Evolutionary conservation across 352 stramenopile species (phyloP), one percentile per base, ranked within the genome.

Genomic region (Phytophthora aleatoria): DNA sequence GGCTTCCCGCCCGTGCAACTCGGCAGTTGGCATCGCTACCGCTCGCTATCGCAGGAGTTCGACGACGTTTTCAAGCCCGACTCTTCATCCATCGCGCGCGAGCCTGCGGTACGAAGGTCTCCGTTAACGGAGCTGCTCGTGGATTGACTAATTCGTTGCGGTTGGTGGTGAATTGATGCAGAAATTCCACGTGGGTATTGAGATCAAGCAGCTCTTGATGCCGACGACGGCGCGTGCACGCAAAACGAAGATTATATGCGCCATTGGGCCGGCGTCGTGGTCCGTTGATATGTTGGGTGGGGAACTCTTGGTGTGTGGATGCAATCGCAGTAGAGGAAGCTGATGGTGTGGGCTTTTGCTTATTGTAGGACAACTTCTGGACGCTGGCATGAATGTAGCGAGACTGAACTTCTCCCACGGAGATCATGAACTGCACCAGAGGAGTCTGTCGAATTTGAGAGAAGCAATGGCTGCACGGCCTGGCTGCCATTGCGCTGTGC

Each of bases 321-420:
- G 27, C 41, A 45, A 35, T 59, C 35, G 54, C 9, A 24, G 24
- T 49, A 15, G 1, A 3, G 61, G 16, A 11, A 39, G 10, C 27
- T 69, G 26, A 45, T 64, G 35, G 2, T 51, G n/a, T 51, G 20
- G 15, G 6, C 28, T 5, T 61, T 16, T 64, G 13, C 33, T 2
- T 49, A 16, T 15, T 54, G 11, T 26, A 92, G 81, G 83, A 2
- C 69, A 92, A 58, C 64, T 94, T 3, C 61, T 93, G 41, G 85
- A 93, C 51, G 84, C 82, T 28, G 97, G 98, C 10, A 99, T 99
- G 95, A 97, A 97, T 51, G 91, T 99, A 5, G 98, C 98, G 66
- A 88, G 98, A 12, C 84, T 99, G 30, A 99, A 99, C 64, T 99
- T 99, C 76, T 99, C 96, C 12, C 98, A 99, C 73, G 98, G 98